Evolutionary conservation across 2,329 filamentous ascomycete genomes (phyloP).

Genomic region (Exophiala dermatitidis): DNA sequence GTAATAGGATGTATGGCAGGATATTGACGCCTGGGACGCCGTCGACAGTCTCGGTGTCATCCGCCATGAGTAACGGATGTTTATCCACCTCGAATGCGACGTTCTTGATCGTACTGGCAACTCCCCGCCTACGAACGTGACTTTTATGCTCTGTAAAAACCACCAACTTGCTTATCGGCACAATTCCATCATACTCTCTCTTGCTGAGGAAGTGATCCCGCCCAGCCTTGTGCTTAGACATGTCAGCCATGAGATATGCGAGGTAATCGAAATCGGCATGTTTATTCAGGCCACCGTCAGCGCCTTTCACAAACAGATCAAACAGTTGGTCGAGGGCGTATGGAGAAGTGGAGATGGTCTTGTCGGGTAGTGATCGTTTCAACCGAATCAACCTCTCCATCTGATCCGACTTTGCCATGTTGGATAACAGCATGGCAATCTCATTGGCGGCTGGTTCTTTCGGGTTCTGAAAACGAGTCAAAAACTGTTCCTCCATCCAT

Average conservation of each 20-base stretch:
- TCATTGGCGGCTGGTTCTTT: conserved; percentile 78
- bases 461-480: conserved; percentile 27
- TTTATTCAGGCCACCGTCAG: conserved; percentile 74
- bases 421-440: conserved; percentile 85
- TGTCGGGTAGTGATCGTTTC: conserved; percentile 57
- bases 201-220: conserved; percentile 66
- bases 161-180: conserved; percentile 85
- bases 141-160: conserved; percentile 92
- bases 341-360: conserved; percentile 43
- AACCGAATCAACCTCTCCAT: conserved; percentile 62
- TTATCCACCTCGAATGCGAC: conserved; percentile 72
- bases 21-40: conserved; percentile 47
- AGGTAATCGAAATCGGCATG: conserved; percentile 84
- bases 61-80: conserved; percentile 63
- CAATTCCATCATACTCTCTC: conserved; percentile 69
- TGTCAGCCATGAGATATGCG: conserved; percentile 86
- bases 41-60: conserved; percentile 47
- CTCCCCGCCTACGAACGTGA: conserved; percentile 76
- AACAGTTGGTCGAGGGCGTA: conserved; percentile 81
- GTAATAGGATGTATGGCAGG: conserved; percentile 79
- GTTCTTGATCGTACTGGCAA: conserved; percentile 95
- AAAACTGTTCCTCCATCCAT: too few relatives aligned
- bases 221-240: conserved; percentile 64
- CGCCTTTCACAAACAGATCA: conserved; percentile 92
- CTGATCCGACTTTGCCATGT: conserved; percentile 72